Evolutionary conservation across 2,329 filamentous ascomycete genomes (phyloP).

Genomic region (Cryphonectria nitschkei): DNA sequence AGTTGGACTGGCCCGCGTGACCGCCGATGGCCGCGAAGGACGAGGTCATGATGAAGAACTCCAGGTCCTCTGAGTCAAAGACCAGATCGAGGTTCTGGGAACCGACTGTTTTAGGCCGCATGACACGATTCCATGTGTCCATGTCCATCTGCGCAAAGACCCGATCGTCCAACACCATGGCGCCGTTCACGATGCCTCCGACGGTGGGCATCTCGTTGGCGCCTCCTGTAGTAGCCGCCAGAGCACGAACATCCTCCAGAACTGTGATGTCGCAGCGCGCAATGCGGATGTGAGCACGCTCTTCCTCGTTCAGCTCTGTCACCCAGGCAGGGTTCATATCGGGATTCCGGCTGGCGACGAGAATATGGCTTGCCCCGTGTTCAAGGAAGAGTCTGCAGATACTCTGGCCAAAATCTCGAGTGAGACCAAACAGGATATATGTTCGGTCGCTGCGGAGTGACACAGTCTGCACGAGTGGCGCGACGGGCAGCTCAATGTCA

Average conservation of each 20-base stretch:
- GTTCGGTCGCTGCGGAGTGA: constrained; percentile 41
- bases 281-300: constrained; percentile 34
- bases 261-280: constrained; percentile 37
- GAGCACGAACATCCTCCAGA: constrained; percentile 33
- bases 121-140: constrained; percentile 42
- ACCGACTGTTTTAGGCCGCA: constrained; percentile 46
- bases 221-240: background rate
- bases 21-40: constrained; percentile 50
- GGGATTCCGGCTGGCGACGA: constrained; percentile 46
- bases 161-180: constrained; percentile 50
- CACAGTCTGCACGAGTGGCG: constrained; percentile 32
- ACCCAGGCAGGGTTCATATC: constrained; percentile 38
- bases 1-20: constrained; percentile 49
- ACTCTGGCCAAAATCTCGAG: constrained; percentile 50
- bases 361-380: constrained; percentile 44
- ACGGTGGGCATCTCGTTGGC: constrained; percentile 36
- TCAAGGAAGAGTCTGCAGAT: constrained; percentile 43
- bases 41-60: constrained; percentile 53
- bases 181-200: constrained; percentile 48
- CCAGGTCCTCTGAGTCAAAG: constrained; percentile 40
- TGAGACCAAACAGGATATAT: constrained; percentile 46
- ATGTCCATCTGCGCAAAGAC: constrained; percentile 47
- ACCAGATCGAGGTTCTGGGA: constrained; percentile 44
- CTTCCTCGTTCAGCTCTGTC: constrained; percentile 33
- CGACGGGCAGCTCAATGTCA: constrained; percentile 32